Evolutionary conservation across 805 yeast species (phyloP), one percentile per base, ranked within the genome.

Genomic region (Starmerella lactis-condensi): DNA sequence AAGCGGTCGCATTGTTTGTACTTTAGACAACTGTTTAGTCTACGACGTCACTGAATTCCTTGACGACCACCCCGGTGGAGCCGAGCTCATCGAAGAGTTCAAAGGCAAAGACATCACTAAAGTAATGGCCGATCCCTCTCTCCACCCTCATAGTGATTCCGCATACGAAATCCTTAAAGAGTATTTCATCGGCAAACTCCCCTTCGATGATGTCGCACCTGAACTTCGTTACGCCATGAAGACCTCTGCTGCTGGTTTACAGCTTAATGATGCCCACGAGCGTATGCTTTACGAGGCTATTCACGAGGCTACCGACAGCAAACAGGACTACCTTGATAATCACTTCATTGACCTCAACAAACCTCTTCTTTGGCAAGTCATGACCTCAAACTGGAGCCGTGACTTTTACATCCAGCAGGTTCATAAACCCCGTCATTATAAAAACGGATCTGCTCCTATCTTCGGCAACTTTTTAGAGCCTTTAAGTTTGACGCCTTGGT

Each of bases 381-480:
- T 81, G 34, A 62, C 67, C 38, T 71, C 82, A 25, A 64, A 66
- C 22, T 89, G 82, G 62, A 50, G 76, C 25, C 85, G 78, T 51
- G 91, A 79, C 26, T 85, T 89, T 48, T 89, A 89, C 54, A 62
- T 89, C 49, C 93, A 82, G 51, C 95, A 89, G 57, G 89, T 89
- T 26, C 98, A 89, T 55, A 72, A 95, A 56, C 98, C 98, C 32
- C 73, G 98, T 52, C 98, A 89, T 55, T 89, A 83, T 51, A 96
- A 96, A 42, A 73, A 82, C 51, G 95, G 94, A 8, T 79, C 94
- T 3, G 98, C 98, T 9, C 94, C 83, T 5, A 53, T 89, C 33
- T 89, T 89, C 54, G 98, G 98, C 29, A 82, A 83, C 56, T 77
- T 85, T 54, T 60, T 89, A 37, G 98, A 89, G 57, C 95, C 95